Base-by-base conservation (phyloP, 2,329 filamentous ascomycete genomes). In the Pseudocercospora macadamiae region DNA sequence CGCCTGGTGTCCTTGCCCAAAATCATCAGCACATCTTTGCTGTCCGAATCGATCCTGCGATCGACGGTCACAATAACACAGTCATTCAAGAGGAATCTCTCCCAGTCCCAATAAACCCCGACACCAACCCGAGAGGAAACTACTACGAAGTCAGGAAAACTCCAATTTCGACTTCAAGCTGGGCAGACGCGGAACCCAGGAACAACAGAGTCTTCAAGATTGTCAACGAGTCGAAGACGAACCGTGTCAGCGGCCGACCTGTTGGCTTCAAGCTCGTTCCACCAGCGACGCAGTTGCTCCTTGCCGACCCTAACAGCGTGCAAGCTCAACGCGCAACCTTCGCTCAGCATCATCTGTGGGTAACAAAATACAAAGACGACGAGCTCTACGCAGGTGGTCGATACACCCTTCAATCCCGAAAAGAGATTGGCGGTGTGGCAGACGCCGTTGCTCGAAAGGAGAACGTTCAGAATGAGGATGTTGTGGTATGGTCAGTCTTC, bases 21-120 rank as follows among this genome's bases (percentile, higher is more conserved):
- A 86, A 89, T 73, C 89, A 92, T 68, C 89, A 93, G 70, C 89
- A 92, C 73, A 89, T 91, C 71, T 91, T 93, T 77, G 72, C 76
- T 63, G 68, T 83, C 62, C 74, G 81, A 56, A 66, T 84, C 59
- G 74, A 83, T 72, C 73, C 79, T 28, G 72, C 75, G 66, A 71
- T 82, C 58, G 77, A 82, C 61, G 76, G 80, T 57, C 70, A 74
- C 66, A 57, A 73, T 53, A 79, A 82, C 70, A 72, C 78, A 26
- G 66, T 80, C 21, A 72, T 79, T 51, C 79, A 88, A 67, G 75
- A 82, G 21, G 75, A 86, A 66, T 79, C 82, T 0, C 80, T 85
- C 53, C 74, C 87, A 0, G 84, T 89, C 79, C 83, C 85, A 1
- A 77, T 85, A 45, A 76, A 73, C 44, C 25, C 25, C 7, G 77